Conservation (phyloP, 2,329 filamentous ascomycete genomes). For the Microdochium paspali region DNA sequence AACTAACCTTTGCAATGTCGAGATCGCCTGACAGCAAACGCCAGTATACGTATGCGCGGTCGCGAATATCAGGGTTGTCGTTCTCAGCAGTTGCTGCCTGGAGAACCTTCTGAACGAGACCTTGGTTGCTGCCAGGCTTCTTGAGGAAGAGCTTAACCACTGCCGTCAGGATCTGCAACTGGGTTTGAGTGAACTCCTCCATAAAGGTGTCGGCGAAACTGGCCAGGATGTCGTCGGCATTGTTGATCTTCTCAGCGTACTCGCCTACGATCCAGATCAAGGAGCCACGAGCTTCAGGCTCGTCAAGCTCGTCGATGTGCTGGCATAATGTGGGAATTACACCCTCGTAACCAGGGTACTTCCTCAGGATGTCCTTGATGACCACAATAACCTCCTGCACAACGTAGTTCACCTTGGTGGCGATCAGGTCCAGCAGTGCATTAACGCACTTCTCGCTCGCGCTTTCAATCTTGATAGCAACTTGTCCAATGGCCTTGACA, state of each 20-base stretch:
- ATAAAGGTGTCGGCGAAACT: constrained; percentile 91
- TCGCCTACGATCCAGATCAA: constrained; percentile 99
- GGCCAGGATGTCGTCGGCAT: constrained; percentile 87
- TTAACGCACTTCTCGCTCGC: constrained; percentile 95
- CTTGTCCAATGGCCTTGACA: constrained; percentile 93
- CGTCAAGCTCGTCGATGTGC: constrained; percentile 93
- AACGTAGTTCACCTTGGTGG: constrained; percentile 97
- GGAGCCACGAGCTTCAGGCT: constrained; percentile 81
- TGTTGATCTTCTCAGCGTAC: constrained; percentile 98
- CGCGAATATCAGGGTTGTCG: constrained; percentile 94
- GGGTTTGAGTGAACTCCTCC: constrained; percentile 98
- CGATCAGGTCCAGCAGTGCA: constrained; percentile 84
- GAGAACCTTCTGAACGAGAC: constrained; percentile 86
- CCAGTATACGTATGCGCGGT: constrained; percentile 98
- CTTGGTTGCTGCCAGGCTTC: constrained; percentile 86
- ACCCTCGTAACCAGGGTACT: constrained; percentile 95
- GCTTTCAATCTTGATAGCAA: constrained; percentile 95
- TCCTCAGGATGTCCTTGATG: constrained; percentile 96
- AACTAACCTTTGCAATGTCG: constrained; percentile 70
- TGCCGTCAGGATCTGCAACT: constrained; percentile 92
- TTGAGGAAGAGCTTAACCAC: constrained; percentile 97
- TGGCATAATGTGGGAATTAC: constrained; percentile 95
- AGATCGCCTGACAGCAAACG: constrained; percentile 87
- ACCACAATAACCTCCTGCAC: constrained; percentile 98
- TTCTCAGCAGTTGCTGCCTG: constrained; percentile 89